Conservation (phyloP, 495 filamentous ascomycete genomes). For the Friedmanniomyces endolithicus region DNA sequence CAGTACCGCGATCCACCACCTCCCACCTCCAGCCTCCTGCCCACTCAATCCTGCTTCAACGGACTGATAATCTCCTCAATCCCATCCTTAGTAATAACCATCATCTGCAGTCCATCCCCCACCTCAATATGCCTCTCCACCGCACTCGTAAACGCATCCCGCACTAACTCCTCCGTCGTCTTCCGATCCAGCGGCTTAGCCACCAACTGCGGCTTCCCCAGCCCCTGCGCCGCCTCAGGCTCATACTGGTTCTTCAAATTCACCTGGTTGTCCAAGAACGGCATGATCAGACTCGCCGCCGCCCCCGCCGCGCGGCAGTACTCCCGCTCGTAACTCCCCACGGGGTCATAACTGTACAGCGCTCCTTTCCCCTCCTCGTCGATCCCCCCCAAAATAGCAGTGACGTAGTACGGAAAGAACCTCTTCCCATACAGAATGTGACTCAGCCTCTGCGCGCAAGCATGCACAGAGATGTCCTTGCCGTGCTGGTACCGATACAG, state of each 20-base stretch:
- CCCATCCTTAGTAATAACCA: slow-evolving; percentile 76
- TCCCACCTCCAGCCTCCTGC: too few species aligned
- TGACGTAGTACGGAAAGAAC: slow-evolving; percentile 96
- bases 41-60: slow-evolving; percentile 73
- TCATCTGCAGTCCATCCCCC: slow-evolving; percentile 89
- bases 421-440: slow-evolving; percentile 93
- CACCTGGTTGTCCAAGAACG: slow-evolving; percentile 97
- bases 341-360: slow-evolving; percentile 93
- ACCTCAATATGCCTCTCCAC: slow-evolving; percentile 98
- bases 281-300: slow-evolving; percentile 95
- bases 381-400: slow-evolving; percentile 82
- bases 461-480: slow-evolving; percentile 81
- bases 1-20: too few species aligned
- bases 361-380: slow-evolving; percentile 93
- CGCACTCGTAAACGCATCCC: slow-evolving; percentile 94
- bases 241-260: slow-evolving; percentile 99
- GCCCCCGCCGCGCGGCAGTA: slow-evolving; percentile 90
- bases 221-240: slow-evolving; percentile 73
- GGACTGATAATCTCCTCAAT: slow-evolving; percentile 73
- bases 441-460: slow-evolving; percentile 81
- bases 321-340: slow-evolving; percentile 92
- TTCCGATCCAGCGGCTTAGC: slow-evolving; percentile 53
- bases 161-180: slow-evolving; percentile 73
- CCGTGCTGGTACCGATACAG: slow-evolving; percentile 95
- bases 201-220: slow-evolving; percentile 57